Evolutionary conservation across 148 eudicot species (phyloP), one percentile per base, ranked within the genome.

Genomic region (Polygonum maritimum): DNA sequence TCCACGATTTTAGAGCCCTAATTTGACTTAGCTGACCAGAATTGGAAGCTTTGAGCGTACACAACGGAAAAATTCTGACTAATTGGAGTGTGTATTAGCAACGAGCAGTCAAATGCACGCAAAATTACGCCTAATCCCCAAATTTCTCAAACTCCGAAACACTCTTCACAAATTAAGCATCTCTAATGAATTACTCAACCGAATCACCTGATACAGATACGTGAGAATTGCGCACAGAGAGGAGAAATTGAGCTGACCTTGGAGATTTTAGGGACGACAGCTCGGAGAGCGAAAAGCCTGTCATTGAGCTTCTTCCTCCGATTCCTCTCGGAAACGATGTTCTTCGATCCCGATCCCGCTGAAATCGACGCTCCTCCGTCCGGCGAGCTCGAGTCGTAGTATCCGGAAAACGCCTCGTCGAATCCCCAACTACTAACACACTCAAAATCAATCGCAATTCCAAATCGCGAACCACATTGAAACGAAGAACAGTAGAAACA

Each of bases 331-430:
- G 63, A 57, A 13, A 21, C 63, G 63, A 57, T 57, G 63, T 57
- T 57, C 63, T 57, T 57, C 63, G 63, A 19, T 22, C 31, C 63
- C 63, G 63, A 19, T 22, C 31, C 63, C 35, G 35, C 31, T 4
- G 63, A 57, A 21, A 22, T 31, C 63, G 63, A 57, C 26, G 63
- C 63, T 57, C 19, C 31, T 57, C 63, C 63, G 63, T 57, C 63
- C 33, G 63, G 63, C 63, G 63, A 57, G 22, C 63, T 57, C 63
- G 63, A 57, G 21, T 57, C 63, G 63, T 57, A 57, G 63, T 57
- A 57, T 9, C 31, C 63, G 12, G 63, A 57, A 19, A 57, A 57
- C 63, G 63, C 63, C 63, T 57, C 63, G 31, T 57, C 63, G 12
- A 57, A 22, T 57, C 63, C 63, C 63, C 63, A 57, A 12, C 63